These are phyloP conservation scores for Polytrichum commune DNA, from an alignment of 225 moss, liverwort and hornwort species.

Conservation along the genomic window DNA sequence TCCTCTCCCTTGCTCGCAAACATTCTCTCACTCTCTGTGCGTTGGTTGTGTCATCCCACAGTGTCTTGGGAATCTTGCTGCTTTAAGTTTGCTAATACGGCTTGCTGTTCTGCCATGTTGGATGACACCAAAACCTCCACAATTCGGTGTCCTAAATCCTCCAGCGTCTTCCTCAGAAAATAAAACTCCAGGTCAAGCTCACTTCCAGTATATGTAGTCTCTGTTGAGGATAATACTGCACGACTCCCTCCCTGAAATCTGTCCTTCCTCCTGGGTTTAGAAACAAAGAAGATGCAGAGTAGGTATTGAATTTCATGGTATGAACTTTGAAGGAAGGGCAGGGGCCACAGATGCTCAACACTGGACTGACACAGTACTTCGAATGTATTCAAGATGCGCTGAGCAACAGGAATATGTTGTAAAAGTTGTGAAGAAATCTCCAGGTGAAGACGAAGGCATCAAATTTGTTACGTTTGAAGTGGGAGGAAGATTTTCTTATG, in stretches of 20 bases:
- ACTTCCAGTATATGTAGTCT: slow-evolving; percentile 30
- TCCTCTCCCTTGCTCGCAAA: slow-evolving; percentile 82
- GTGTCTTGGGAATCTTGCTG: slow-evolving; percentile 56
- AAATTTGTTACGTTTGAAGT: slow-evolving; percentile 93
- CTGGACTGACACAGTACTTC: slow-evolving; percentile 87
- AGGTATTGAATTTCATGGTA: too few relatives aligned
- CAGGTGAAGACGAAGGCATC: slow-evolving; percentile 87
- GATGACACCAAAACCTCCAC: slow-evolving; percentile 27
- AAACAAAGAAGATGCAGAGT: too few relatives aligned
- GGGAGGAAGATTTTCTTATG: slow-evolving; percentile 79
- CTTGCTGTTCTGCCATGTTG: slow-evolving; percentile 67
- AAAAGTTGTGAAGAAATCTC: slow-evolving; percentile 75
- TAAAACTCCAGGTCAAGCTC: slow-evolving; percentile 72
- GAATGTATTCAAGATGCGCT: slow-evolving; percentile 89
- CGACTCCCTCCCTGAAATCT: too few relatives aligned
- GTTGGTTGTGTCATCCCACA: slow-evolving; percentile 86
- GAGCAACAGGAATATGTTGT: slow-evolving; percentile 61
- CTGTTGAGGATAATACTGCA: slow-evolving; percentile 16
- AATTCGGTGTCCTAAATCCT: slow-evolving; percentile 42
- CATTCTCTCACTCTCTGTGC: slow-evolving; percentile 58
- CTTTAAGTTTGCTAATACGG: slow-evolving; percentile 68
- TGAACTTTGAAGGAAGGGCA: slow-evolving; percentile 20
- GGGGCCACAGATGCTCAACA: slow-evolving; percentile 96
- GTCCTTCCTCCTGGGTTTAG: too few relatives aligned
- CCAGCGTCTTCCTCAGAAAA: slow-evolving; percentile 69